These are phyloP conservation scores for Pseudomassariella vexata DNA, from an alignment of 2,329 filamentous ascomycete species.

Conservation along the genomic window DNA sequence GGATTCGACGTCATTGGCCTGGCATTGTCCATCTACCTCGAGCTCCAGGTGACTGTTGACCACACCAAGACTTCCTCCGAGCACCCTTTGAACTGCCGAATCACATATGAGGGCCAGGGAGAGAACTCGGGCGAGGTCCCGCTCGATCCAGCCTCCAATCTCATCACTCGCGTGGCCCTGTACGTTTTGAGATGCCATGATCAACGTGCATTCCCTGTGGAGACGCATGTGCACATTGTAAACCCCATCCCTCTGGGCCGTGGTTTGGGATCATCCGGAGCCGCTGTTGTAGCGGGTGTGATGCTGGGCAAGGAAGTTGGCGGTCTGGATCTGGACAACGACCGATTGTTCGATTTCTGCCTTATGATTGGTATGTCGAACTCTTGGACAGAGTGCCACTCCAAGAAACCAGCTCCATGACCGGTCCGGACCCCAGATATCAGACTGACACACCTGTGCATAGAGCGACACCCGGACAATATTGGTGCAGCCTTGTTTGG, in stretches of 20 bases:
- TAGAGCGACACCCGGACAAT: conserved; percentile 85
- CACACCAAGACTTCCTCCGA: conserved; percentile 46
- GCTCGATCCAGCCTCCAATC: conserved; percentile 78
- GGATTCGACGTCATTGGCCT: conserved; percentile 98
- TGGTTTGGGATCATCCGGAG: conserved; percentile 90
- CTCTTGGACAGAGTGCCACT: too few relatives aligned
- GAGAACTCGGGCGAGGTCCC: conserved; percentile 68
- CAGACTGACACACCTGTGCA: conserved; percentile 15
- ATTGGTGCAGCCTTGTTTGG: conserved; percentile 93
- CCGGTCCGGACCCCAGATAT: too few relatives aligned
- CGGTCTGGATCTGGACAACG: conserved; percentile 67
- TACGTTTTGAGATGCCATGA: conserved; percentile 93
- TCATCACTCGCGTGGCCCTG: conserved; percentile 88
- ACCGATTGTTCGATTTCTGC: conserved; percentile 88
- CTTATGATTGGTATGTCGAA: conserved; percentile 76
- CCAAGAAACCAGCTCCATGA: too few relatives aligned
- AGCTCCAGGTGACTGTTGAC: conserved; percentile 76
- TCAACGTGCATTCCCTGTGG: conserved; percentile 73
- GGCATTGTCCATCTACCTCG: conserved; percentile 88
- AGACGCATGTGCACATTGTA: conserved; percentile 89
- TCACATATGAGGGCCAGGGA: conserved; percentile 85
- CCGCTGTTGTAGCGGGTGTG: conserved; percentile 93
- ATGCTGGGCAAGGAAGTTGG: conserved; percentile 86
- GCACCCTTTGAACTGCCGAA: conserved; percentile 72
- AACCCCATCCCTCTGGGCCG: conserved; percentile 93